Conservation (phyloP, 1,139 yeast species). For the Nadsonia starkeyi-henricii region DNA sequence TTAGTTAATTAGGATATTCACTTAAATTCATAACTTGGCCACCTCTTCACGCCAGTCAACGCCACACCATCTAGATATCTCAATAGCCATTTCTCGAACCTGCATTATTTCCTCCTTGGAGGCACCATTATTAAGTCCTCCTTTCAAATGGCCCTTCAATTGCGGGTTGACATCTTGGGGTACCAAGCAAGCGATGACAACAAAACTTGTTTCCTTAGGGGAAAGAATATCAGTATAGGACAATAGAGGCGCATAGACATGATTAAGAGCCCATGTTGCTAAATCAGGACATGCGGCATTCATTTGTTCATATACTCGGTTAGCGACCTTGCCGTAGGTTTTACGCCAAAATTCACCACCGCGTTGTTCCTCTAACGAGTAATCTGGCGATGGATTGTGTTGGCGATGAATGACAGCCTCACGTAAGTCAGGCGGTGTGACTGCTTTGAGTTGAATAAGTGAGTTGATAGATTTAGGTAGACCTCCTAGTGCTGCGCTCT, state of each 20-base stretch:
- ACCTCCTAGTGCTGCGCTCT: conserved; percentile 67
- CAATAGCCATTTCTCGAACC: conserved; percentile 47
- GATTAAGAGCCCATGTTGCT: conserved; percentile 57
- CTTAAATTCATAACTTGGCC: conserved; percentile 39
- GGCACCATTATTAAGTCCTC: conserved; percentile 73
- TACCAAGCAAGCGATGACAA: conserved; percentile 64
- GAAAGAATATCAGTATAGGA: conserved; percentile 51
- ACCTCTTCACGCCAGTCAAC: conserved; percentile 48
- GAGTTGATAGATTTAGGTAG: conserved; percentile 78
- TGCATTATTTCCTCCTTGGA: conserved; percentile 48
- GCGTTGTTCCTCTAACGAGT: conserved; percentile 12
- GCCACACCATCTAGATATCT: conserved; percentile 65
- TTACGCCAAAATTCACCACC: conserved; percentile 63
- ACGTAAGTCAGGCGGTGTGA: conserved; percentile 42
- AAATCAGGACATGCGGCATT: conserved; percentile 70
- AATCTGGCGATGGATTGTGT: conserved; percentile 2
- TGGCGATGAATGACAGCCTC: conserved; percentile 20
- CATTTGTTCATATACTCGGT: conserved; percentile 55
- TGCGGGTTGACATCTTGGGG: conserved; percentile 96
- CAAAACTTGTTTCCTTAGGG: conserved; percentile 61
- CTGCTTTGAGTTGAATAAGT: conserved; percentile 46
- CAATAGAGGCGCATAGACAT: conserved; percentile 66
- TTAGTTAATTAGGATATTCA: too few relatives aligned
- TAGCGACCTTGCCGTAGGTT: conserved; percentile 62
- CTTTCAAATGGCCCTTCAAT: conserved; percentile 75